Evolutionary conservation across 2,329 filamentous ascomycete genomes (phyloP), one percentile per base, ranked within the genome.

Genomic region (Trichoderma endophyticum): DNA sequence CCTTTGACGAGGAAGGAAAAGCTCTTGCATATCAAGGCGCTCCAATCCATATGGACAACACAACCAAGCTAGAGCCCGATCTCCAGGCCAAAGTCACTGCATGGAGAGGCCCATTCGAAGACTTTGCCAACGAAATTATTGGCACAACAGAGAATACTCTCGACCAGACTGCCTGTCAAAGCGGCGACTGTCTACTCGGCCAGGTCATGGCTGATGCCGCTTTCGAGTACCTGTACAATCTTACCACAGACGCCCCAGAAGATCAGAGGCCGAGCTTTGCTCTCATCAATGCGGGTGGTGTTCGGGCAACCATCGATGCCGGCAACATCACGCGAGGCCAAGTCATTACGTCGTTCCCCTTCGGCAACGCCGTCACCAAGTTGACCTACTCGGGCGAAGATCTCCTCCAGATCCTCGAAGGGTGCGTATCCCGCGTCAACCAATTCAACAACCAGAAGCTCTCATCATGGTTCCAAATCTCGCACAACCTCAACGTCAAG

Each of bases 291-390:
- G 86, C 87, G 1, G 90, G 90, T 15, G 89, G 89, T 32, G 85
- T 92, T 67, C 88, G 90, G 24, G 88, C 89, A 3, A 88, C 86
- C 43, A 92, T 92, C 66, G 88, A 89, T 56, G 78, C 81, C 21
- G 90, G 90, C 11, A 79, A 86, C 68, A 86, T 92, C 76, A 92
- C 89, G 4, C 87, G 89, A 43, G 89, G 89, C 68, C 86, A 90
- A 73, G 86, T 91, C 6, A 82, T 91, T 3, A 91, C 88, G 0
- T 85, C 88, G 0, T 92, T 92, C 80, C 90, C 90, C 51, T 92
- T 92, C 74, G 87, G 88, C 70, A 92, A 92, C 79, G 83, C 89
- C 59, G 83, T 92, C 24, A 88, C 90, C 9, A 87, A 91, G 75
- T 79, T 91, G 18, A 80, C 77, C 0, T 83, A 87, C 73, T 81